Conservation (phyloP, 2,329 filamentous ascomycete genomes). For the Scytalidium sp. region DNA sequence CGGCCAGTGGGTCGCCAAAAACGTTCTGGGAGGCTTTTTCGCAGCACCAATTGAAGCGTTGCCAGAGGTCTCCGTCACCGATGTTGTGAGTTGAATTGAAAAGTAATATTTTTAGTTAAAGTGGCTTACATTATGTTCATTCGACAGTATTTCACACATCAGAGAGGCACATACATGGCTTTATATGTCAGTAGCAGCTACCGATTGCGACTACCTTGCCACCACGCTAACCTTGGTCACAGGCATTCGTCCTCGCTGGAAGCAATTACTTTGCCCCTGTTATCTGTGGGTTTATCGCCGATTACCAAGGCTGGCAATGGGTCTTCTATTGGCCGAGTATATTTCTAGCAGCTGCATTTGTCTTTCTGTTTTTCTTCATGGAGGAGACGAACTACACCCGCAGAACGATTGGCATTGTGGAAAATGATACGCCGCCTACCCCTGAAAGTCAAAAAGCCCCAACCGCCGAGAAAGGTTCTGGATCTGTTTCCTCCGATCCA, state of each 20-base stretch:
- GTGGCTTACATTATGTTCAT: not conserved
- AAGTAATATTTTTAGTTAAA: not conserved
- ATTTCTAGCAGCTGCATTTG: constrained; percentile 40
- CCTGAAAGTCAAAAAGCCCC: not conserved
- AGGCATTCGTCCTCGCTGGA: constrained; percentile 34
- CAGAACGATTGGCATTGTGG: constrained; percentile 7
- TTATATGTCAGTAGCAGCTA: constrained; percentile 28
- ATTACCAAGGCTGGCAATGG: constrained; percentile 45
- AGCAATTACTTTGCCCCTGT: constrained; percentile 39
- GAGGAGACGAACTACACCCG: constrained; percentile 47
- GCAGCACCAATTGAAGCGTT: constrained; percentile 3
- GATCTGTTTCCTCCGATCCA: not conserved
- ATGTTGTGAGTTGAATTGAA: constrained; percentile 2
- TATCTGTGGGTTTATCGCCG: constrained; percentile 43
- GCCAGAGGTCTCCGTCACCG: constrained; percentile 5
- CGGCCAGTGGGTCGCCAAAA: constrained; percentile 6
- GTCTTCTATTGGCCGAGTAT: constrained; percentile 52
- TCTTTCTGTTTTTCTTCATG: constrained; percentile 54
- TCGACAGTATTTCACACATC: constrained; percentile 33
- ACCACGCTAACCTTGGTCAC: not conserved
- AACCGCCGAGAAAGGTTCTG: not conserved
- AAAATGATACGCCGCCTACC: not conserved
- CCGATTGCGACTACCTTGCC: not conserved
- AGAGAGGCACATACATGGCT: constrained; percentile 37
- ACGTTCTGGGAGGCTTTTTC: constrained; percentile 4